A percentile compares a stretch with the other conserved stretches of the same genome.
Conservation (phyloP, 148 eudicot genomes). For the Chenopodium album region DNA sequence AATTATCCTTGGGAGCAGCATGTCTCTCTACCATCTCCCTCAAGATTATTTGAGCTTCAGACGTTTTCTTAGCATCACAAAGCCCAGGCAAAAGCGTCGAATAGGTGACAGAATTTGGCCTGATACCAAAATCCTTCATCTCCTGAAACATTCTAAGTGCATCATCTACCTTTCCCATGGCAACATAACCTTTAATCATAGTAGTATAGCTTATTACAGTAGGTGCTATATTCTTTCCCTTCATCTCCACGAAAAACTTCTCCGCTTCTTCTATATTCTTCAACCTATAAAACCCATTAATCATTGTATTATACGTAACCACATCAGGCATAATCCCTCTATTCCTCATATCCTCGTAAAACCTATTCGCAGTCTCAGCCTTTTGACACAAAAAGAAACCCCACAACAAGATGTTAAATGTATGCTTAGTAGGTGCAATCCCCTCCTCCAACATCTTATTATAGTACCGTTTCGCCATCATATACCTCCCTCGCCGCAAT, state of each 20-base stretch:
- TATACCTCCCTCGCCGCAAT: constrained; percentile 73
- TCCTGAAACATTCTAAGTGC: constrained; percentile 76
- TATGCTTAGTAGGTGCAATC: constrained; percentile 65
- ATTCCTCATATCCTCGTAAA: constrained; percentile 79
- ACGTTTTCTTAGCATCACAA: constrained; percentile 74
- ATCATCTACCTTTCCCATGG: constrained; percentile 65
- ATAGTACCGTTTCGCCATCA: constrained; percentile 93
- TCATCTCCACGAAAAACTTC: constrained; percentile 84
- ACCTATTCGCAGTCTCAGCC: constrained; percentile 63
- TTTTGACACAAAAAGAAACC: constrained; percentile 74
- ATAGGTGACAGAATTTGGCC: constrained; percentile 72
- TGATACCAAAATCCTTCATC: constrained; percentile 66
- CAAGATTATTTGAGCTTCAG: constrained; percentile 60
- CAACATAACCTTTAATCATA: constrained; percentile 87
- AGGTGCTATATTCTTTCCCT: constrained; percentile 73
- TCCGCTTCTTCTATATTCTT: constrained; percentile 81
- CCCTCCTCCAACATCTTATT: constrained; percentile 89
- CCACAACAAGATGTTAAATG: constrained; percentile 79
- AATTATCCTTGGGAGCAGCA: constrained; percentile 62
- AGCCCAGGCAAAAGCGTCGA: constrained; percentile 83
- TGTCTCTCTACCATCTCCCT: constrained; percentile 71
- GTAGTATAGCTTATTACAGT: constrained; percentile 76
- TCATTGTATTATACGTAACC: constrained; percentile 84
- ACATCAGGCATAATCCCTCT: constrained; percentile 71
- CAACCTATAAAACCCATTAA: constrained; percentile 67